A percentile compares a stretch with the other conserved stretches of the same genome.
Conservation (phyloP, 306 rosid genomes). For the Castanea crenata region DNA sequence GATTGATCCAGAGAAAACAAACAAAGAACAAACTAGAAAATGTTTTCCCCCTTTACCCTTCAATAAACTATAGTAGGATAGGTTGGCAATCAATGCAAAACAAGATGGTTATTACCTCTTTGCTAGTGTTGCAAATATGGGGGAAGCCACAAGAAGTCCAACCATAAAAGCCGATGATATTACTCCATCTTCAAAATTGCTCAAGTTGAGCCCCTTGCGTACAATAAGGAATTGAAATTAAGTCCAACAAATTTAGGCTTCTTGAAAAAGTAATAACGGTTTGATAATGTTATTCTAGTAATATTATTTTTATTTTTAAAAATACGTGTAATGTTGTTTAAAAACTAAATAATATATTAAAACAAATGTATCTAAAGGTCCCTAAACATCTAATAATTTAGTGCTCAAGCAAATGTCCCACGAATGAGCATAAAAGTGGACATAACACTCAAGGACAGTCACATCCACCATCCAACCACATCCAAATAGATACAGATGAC, state of each 20-base stretch:
- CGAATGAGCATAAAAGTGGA: neutral
- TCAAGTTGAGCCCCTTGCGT: constrained; percentile 59
- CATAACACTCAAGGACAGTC: neutral
- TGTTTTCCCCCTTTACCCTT: neutral
- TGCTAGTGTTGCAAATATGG: constrained; percentile 59
- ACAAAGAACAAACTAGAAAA: too few relatives aligned
- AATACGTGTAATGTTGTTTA: too few relatives aligned
- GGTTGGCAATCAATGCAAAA: constrained; percentile 1
- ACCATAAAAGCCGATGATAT: constrained; percentile 77
- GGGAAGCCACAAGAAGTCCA: constrained; percentile 71
- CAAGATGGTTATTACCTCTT: constrained; percentile 38
- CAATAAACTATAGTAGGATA: neutral
- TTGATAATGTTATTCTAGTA: too few relatives aligned
- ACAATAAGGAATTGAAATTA: neutral
- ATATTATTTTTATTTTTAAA: too few relatives aligned
- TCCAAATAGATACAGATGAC: neutral
- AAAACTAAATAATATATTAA: too few relatives aligned
- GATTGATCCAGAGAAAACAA: too few relatives aligned
- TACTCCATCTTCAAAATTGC: constrained; percentile 65
- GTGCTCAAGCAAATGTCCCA: neutral
- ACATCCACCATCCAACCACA: neutral
- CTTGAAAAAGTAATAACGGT: neutral
- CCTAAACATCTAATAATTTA: neutral
- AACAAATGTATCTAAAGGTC: too few relatives aligned
- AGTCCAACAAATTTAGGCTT: neutral